Evolutionary conservation across 192 early-diverging fungal genomes (phyloP).

Genomic region (Podila epicladia): DNA sequence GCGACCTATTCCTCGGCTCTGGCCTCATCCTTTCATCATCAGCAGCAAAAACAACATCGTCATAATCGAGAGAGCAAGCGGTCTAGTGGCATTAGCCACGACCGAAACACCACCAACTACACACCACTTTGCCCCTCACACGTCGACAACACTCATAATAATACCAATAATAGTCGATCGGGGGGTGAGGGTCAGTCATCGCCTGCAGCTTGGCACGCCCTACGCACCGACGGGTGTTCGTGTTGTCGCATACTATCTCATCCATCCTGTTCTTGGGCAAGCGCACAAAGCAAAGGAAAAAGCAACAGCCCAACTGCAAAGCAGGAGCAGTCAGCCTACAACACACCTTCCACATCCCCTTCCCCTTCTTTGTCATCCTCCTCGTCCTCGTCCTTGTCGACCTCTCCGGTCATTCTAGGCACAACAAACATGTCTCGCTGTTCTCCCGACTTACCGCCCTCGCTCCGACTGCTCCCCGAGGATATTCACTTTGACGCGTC

Average conservation of each 20-base stretch:
- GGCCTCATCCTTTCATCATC: conserved; percentile 27
- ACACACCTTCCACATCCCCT: background rate
- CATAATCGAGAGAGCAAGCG: conserved; percentile 13
- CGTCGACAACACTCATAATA: background rate
- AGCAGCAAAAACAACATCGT: conserved; percentile 25
- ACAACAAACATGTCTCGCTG: background rate
- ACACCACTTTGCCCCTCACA: background rate
- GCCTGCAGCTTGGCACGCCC: too few relatives aligned
- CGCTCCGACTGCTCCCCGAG: background rate
- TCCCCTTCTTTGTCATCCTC: conserved; percentile 7
- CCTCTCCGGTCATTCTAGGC: background rate
- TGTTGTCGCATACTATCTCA: too few relatives aligned
- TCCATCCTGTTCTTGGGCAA: too few relatives aligned
- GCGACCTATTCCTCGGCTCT: conserved; percentile 32
- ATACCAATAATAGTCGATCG: background rate
- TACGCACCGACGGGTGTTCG: too few relatives aligned
- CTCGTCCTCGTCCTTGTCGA: background rate
- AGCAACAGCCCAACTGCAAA: too few relatives aligned
- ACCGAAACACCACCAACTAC: background rate
- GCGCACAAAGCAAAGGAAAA: too few relatives aligned
- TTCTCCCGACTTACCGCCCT: conserved; percentile 1
- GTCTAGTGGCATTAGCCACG: conserved; percentile 4
- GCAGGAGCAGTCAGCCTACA: too few relatives aligned
- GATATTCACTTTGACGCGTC: conserved; percentile 1
- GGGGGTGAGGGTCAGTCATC: background rate